Conservation (phyloP, 108 stramenopile genomes). For the Nitzschia palea region DNA sequence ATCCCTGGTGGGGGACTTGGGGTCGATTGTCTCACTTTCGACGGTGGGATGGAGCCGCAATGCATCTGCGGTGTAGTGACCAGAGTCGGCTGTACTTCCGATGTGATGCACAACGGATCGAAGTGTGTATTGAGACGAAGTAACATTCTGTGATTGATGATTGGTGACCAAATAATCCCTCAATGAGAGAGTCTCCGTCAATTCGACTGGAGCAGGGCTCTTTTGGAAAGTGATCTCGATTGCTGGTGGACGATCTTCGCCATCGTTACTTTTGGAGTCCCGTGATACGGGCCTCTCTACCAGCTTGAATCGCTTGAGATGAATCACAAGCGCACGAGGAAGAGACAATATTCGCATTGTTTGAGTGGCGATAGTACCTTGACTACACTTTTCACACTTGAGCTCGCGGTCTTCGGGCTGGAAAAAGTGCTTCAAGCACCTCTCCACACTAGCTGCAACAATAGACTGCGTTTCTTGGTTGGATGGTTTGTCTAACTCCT, state of each 20-base stretch:
- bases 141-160: not conserved
- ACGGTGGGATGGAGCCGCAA: conserved; percentile 1
- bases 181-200: conserved; percentile 14
- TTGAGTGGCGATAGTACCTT: conserved; percentile 60
- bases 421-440: conserved; percentile 66
- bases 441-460: conserved; percentile 49
- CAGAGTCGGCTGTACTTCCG: conserved; percentile 60
- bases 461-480: no score
- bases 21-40: not conserved
- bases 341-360: conserved; percentile 57
- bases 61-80: conserved; percentile 74
- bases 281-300: conserved; percentile 14
- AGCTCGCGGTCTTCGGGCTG: conserved; percentile 72
- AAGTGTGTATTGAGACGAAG: conserved; percentile 29
- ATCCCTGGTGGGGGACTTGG: not conserved
- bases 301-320: conserved; percentile 80
- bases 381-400: conserved; percentile 83
- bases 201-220: conserved; percentile 43
- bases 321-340: conserved; percentile 69
- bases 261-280: not conserved
- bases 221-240: conserved; percentile 42
- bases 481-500: not conserved
- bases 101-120: conserved; percentile 73
- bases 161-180: not conserved
- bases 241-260: not conserved